Evolutionary conservation across 2,329 filamentous ascomycete genomes (phyloP), one percentile per base, ranked within the genome.

Genomic region (Amesomyces nigricolor): DNA sequence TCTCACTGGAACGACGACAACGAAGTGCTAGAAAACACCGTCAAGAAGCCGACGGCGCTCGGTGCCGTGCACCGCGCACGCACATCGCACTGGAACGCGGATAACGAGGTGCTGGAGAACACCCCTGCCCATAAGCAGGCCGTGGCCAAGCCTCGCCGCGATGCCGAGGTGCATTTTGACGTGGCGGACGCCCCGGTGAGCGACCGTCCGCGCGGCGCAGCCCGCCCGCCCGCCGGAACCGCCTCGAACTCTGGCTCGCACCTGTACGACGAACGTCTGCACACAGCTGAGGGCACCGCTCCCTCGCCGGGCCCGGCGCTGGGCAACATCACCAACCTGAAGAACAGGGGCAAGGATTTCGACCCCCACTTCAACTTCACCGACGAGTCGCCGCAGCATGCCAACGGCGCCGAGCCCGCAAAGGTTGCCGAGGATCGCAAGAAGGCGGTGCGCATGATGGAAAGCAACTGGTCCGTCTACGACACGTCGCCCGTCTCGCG

Each of bases 121-220:
- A 84, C 82, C 8, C 81, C 85, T 7, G 76, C 77, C 43, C 80
- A 80, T 61, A 75, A 78, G 53, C 78, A 82, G 13, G 76, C 80
- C 35, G 77, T 82, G 38, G 74, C 78, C 64, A 87, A 87, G 68
- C 79, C 87, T 38, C 88, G 92, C 57, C 88, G 85, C 42, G 89
- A 95, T 64, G 86, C 87, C 16, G 85, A 91, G 67, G 74, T 84
- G 1, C 90, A 97, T 71, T 96, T 96, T 67, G 85, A 94, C 58
- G 81, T 96, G 65, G 77, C 82, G 52, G 91, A 97, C 54, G 84
- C 82, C 47, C 80, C 81, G 48, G 73, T 9, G 42, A 52, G 76
- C 14, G 77, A 74, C 7, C 75, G 78, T 53, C 72, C 74, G 43
- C 76, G 76, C 50, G 65, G 70, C 47, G 66, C 71, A 49, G 71